phyloP scores from a whole-genome alignment of 192 early-diverging fungal species.

The Backusella liffmaniae region DNA sequence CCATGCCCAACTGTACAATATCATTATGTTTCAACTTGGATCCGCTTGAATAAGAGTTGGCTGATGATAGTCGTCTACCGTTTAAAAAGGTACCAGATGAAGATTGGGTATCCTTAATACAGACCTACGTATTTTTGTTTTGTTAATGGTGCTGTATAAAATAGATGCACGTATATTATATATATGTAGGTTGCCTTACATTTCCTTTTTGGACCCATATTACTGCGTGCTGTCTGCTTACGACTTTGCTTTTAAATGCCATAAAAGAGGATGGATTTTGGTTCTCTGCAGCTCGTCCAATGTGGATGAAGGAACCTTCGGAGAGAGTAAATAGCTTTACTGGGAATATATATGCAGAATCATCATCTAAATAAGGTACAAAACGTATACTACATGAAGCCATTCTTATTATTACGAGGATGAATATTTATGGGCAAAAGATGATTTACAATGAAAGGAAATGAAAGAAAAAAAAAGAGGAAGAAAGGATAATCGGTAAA shows the following conservation, averaged over 20 bases:
- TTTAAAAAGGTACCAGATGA: conserved; percentile 99
- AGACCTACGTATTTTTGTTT: conserved; percentile 60
- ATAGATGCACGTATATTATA: not conserved
- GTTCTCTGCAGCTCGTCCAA: conserved; percentile 35
- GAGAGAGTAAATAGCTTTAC: conserved; percentile 44
- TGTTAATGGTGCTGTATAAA: not conserved
- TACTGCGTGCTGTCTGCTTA: conserved; percentile 82
- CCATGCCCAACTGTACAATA: conserved; percentile 93
- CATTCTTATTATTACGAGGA: too few species aligned
- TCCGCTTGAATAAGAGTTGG: conserved; percentile 79
- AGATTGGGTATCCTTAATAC: conserved; percentile 90
- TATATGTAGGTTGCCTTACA: not conserved
- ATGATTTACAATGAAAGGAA: not conserved
- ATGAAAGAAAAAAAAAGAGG: not conserved
- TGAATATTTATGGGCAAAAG: not conserved
- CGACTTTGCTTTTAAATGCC: conserved; percentile 81
- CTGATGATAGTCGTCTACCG: conserved; percentile 83
- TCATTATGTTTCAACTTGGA: conserved; percentile 85
- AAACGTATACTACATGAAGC: conserved; percentile 39
- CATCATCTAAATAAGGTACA: conserved; percentile 53
- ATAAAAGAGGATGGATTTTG: conserved; percentile 49
- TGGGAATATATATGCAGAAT: conserved; percentile 50
- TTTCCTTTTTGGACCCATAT: conserved; percentile 69
- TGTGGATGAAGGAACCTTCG: conserved; percentile 26
- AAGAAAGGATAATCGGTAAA: not conserved